Percentiles rank a stretch among this genome's conserved stretches.
phyloP scores from a whole-genome alignment of 139 green algal species.

The Raphidocelis subcapitata region DNA sequence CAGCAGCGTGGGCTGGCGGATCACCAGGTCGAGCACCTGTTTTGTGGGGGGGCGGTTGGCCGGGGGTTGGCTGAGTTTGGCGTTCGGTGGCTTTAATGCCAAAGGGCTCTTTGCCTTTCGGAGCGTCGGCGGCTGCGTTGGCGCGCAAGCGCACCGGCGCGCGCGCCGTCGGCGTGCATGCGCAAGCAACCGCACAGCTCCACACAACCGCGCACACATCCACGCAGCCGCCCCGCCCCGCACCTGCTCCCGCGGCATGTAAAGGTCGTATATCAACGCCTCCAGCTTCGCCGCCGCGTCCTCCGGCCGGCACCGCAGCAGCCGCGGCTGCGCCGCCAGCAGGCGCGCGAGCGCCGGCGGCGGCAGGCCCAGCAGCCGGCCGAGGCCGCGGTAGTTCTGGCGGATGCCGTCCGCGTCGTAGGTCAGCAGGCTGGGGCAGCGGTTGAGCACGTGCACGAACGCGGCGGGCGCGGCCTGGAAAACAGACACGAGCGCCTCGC shows the following conservation, averaged over 20 bases:
- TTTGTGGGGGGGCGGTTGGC: no score
- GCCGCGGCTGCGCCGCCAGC: constrained; percentile 22
- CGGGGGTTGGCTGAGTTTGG: no score
- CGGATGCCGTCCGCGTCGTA: constrained; percentile 6
- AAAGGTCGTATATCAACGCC: constrained; percentile 10
- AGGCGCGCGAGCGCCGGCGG: constrained; percentile 5
- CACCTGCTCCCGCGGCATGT: constrained; percentile 13
- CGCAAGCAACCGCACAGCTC: neutral
- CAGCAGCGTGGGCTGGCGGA: constrained; percentile 25
- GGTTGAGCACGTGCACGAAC: constrained; percentile 18
- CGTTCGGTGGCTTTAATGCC: no score
- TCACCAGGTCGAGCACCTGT: constrained; percentile 9
- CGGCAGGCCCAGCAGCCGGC: constrained; percentile 13
- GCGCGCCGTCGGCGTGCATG: neutral
- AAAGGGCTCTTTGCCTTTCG: no score
- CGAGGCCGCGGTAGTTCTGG: constrained; percentile 12
- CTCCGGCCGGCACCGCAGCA: constrained; percentile 11
- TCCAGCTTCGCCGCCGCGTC: constrained; percentile 8
- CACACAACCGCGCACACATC: neutral
- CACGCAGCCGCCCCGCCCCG: neutral
- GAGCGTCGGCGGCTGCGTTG: no score
- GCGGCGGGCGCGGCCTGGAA: constrained; percentile 17
- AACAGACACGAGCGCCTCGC: constrained; percentile 9
- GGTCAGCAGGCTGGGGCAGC: constrained; percentile 24
- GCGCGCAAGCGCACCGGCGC: neutral